A percentile compares a stretch with the other conserved stretches of the same genome.
Evolutionary conservation across 257 asterid genomes (phyloP).

Genomic region (Ocimum tenuiflorum): DNA sequence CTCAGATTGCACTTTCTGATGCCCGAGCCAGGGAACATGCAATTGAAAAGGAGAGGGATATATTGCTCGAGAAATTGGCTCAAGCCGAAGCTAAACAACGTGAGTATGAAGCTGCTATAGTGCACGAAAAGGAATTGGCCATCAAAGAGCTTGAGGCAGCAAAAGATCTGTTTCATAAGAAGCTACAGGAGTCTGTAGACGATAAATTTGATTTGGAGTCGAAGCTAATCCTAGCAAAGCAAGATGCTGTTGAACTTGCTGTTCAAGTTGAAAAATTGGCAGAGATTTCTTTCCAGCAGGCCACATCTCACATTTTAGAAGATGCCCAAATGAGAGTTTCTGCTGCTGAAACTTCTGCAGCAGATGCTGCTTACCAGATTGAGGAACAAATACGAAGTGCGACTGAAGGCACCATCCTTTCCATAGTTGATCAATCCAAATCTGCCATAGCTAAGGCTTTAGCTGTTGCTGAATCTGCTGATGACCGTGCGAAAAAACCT

Average conservation of each 20-base stretch:
- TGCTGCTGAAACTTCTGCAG: slow-evolving; percentile 17
- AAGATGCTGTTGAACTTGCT: slow-evolving; percentile 16
- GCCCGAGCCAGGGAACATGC: slow-evolving; percentile 3
- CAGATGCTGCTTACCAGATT: slow-evolving; percentile 15
- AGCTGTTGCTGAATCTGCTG: slow-evolving; percentile 15
- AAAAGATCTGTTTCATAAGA: slow-evolving; percentile 6
- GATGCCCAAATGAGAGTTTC: slow-evolving; percentile 14
- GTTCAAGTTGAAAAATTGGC: slow-evolving; percentile 19
- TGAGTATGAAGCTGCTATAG: slow-evolving; percentile 4
- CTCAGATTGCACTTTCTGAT: slow-evolving; percentile 10
- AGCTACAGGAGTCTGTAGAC: slow-evolving; percentile 7
- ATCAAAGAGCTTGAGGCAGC: slow-evolving; percentile 14
- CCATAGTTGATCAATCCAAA: slow-evolving; percentile 14
- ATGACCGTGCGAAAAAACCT: neutral
- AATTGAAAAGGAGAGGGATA: slow-evolving; percentile 13
- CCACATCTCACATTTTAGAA: slow-evolving; percentile 14
- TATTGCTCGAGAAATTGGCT: slow-evolving; percentile 15
- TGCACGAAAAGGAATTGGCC: slow-evolving; percentile 14
- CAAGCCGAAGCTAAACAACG: slow-evolving; percentile 5
- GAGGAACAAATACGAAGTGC: slow-evolving; percentile 18
- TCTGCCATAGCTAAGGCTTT: slow-evolving; percentile 14
- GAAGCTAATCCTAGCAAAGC: slow-evolving; percentile 12
- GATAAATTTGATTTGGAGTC: slow-evolving; percentile 12
- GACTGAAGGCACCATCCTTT: slow-evolving; percentile 15
- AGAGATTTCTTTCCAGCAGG: slow-evolving; percentile 18